Conservation (phyloP, 140 eudicot genomes). For the Erigeron philadelphicus region DNA sequence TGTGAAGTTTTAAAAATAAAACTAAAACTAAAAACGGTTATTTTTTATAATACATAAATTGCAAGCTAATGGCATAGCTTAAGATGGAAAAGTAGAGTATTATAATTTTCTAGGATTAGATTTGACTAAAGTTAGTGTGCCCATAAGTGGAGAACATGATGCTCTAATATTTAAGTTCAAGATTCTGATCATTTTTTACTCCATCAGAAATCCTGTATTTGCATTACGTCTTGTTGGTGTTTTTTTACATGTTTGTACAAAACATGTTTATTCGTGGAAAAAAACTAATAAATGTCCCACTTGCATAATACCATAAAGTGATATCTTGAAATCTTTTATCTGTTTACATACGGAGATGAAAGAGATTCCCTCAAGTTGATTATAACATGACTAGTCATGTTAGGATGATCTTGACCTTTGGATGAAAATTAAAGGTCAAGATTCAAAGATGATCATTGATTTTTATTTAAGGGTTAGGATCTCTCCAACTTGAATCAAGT, state of each 20-base stretch:
- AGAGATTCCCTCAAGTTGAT: no score
- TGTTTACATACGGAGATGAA: constrained; percentile 1
- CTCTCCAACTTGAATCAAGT: no score
- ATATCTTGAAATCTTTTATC: constrained; percentile 16
- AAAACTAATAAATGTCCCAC: constrained; percentile 29
- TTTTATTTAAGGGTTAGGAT: no score
- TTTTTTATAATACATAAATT: no score
- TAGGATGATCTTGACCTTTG: no score
- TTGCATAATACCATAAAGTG: constrained; percentile 19
- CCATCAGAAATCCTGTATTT: constrained; percentile 15
- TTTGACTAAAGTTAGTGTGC: constrained; percentile 15
- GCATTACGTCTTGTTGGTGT: constrained; percentile 11
- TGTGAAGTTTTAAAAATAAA: no score
- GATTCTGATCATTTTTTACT: constrained; percentile 23
- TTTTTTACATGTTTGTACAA: constrained; percentile 2
- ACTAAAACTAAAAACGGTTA: not conserved
- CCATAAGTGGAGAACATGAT: constrained; percentile 21
- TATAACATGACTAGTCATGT: no score
- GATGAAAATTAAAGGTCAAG: no score
- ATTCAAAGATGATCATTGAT: no score
- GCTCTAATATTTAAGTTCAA: constrained; percentile 13
- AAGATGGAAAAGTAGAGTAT: constrained; percentile 12
- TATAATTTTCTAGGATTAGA: constrained; percentile 22
- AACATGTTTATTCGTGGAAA: not conserved
- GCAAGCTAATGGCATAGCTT: not conserved